Conservation (phyloP, 2,329 filamentous ascomycete species). For the Paraphaeosphaeria sporulosa region DNA sequence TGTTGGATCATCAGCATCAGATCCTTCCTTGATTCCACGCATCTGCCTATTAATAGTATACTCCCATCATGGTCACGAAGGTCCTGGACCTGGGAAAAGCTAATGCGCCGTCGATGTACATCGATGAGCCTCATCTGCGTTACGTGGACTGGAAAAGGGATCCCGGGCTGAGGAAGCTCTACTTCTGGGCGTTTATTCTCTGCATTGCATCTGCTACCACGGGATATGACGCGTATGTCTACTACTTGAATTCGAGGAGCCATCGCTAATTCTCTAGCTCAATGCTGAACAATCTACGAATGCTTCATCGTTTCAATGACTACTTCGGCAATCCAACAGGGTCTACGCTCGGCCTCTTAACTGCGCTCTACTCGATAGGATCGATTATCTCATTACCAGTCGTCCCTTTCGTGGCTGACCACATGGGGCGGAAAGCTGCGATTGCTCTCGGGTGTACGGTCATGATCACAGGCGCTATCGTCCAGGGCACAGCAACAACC, state of each 20-base stretch:
- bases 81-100: slow-evolving; percentile 29
- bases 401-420: slow-evolving; percentile 52
- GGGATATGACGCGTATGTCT: slow-evolving; percentile 62
- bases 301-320: slow-evolving; percentile 48
- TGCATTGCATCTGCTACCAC: slow-evolving; percentile 65
- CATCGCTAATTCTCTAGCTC: slow-evolving; percentile 9
- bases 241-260: slow-evolving; percentile 9
- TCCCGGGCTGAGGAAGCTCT: slow-evolving; percentile 64
- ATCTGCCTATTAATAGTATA: neutral
- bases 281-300: slow-evolving; percentile 53
- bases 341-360: slow-evolving; percentile 54
- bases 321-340: slow-evolving; percentile 51
- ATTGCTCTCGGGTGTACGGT: slow-evolving; percentile 54
- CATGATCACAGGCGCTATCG: slow-evolving; percentile 54
- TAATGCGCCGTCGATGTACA: slow-evolving; percentile 49
- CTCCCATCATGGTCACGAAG: slow-evolving; percentile 29
- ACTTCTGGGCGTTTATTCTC: slow-evolving; percentile 61
- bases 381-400: slow-evolving; percentile 50
- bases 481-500: slow-evolving; percentile 41
- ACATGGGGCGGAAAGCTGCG: slow-evolving; percentile 52
- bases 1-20: slow-evolving; percentile 13
- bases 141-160: slow-evolving; percentile 62
- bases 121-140: slow-evolving; percentile 61
- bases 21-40: slow-evolving; percentile 14
- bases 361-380: slow-evolving; percentile 54